A percentile compares a stretch with the other conserved stretches of the same genome.
phyloP scores from a whole-genome alignment of 192 early-diverging fungal genomes.

The Podila verticillata region DNA sequence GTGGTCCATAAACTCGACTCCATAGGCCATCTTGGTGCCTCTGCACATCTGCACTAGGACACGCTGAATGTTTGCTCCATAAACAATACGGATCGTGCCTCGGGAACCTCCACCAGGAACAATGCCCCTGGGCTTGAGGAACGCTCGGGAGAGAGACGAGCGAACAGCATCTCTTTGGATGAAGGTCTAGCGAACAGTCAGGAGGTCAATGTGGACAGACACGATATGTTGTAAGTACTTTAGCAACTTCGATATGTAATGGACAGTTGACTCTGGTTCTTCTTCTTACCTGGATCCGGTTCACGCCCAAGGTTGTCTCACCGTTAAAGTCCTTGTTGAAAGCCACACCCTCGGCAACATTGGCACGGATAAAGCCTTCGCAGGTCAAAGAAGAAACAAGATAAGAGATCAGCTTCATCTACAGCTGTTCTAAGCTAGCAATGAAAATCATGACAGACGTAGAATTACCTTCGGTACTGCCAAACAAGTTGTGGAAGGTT shows the following conservation, averaged over 20 bases:
- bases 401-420: no score
- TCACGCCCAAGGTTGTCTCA: slow-evolving; percentile 26
- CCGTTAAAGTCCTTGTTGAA: slow-evolving; percentile 43
- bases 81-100: slow-evolving; percentile 31
- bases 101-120: slow-evolving; percentile 19
- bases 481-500: slow-evolving; percentile 17
- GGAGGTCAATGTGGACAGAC: no score
- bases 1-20: slow-evolving; percentile 43
- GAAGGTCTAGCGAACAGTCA: slow-evolving; percentile 1
- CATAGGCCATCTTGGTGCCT: slow-evolving; percentile 28
- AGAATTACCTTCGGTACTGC: slow-evolving; percentile 11
- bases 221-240: no score
- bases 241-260: no score
- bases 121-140: slow-evolving; percentile 17
- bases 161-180: slow-evolving; percentile 40
- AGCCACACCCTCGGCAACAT: slow-evolving; percentile 10
- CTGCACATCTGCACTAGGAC: slow-evolving; percentile 17
- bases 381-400: background rate
- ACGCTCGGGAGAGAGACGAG: slow-evolving; percentile 29
- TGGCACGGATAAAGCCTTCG: slow-evolving; percentile 15
- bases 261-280: no score
- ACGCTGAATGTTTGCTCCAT: slow-evolving; percentile 9
- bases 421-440: no score
- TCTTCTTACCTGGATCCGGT: slow-evolving; percentile 8
- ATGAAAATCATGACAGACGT: background rate